These are phyloP conservation scores for Citrus medica DNA, from an alignment of 345 rosid genomes.

Conservation along the genomic window DNA sequence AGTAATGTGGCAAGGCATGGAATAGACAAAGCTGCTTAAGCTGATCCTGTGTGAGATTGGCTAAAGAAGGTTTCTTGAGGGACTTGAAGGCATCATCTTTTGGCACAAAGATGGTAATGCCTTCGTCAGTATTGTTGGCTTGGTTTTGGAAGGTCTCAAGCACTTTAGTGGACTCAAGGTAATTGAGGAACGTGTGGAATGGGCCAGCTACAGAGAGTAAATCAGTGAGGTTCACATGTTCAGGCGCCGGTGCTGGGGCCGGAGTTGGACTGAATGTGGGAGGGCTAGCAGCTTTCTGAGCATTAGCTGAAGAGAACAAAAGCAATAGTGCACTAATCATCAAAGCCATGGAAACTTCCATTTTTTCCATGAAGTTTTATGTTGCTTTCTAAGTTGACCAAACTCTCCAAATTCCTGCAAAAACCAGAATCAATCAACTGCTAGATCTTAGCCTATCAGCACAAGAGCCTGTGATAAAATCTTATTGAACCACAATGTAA, in stretches of 20 bases:
- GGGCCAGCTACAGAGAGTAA: conserved; percentile 89
- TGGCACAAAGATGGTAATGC: conserved; percentile 87
- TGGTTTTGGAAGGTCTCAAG: conserved; percentile 83
- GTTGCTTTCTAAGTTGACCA: neutral
- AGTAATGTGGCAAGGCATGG: conserved; percentile 78
- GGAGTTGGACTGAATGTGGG: conserved; percentile 58
- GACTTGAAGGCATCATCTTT: conserved; percentile 75
- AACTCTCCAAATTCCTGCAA: conserved; percentile 40
- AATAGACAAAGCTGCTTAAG: conserved; percentile 73
- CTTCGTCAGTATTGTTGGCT: conserved; percentile 85
- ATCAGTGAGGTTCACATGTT: conserved; percentile 62
- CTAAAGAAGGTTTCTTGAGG: conserved; percentile 57
- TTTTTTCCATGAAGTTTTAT: conserved; percentile 22
- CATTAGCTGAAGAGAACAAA: conserved; percentile 36
- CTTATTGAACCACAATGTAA: neutral
- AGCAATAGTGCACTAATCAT: conserved; percentile 31
- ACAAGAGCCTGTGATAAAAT: neutral
- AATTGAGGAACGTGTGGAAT: conserved; percentile 64
- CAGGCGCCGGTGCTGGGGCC: conserved; percentile 71
- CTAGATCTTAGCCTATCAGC: neutral
- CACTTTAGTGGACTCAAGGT: conserved; percentile 69
- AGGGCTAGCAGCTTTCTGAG: conserved; percentile 50
- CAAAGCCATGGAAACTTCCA: conserved; percentile 39
- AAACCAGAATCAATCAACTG: neutral
- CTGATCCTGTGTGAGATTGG: conserved; percentile 72